phyloP scores from a whole-genome alignment of 2,329 filamentous ascomycete species.

The Lasiodiplodia hormozganensis region DNA sequence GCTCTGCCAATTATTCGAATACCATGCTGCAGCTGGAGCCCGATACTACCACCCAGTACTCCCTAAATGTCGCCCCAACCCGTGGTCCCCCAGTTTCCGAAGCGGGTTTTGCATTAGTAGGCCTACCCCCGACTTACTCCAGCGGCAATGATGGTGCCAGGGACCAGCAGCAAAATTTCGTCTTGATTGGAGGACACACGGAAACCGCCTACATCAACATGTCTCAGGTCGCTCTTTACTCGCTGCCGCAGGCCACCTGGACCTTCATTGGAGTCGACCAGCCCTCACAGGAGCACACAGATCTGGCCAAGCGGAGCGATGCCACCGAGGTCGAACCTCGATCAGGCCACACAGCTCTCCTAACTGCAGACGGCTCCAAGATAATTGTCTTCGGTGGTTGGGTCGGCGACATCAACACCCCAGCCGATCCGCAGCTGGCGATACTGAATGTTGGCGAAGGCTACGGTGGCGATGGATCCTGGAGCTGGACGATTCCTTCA shows the following conservation, averaged over 20 bases:
- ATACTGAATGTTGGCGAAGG: constrained; percentile 77
- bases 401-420: constrained; percentile 79
- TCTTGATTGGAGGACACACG: constrained; percentile 87
- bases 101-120: constrained; percentile 85
- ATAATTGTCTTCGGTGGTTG: constrained; percentile 87
- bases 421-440: constrained; percentile 82
- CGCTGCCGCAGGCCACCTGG: constrained; percentile 85
- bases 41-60: constrained; percentile 52
- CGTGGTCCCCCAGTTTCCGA: constrained; percentile 76
- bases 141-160: constrained; percentile 68
- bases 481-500: constrained; percentile 73
- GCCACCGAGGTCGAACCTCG: constrained; percentile 72
- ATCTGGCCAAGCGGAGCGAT: constrained; percentile 60
- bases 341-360: constrained; percentile 85
- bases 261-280: constrained; percentile 74
- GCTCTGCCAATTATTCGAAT: constrained; percentile 78
- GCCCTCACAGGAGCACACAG: constrained; percentile 55
- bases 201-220: constrained; percentile 88
- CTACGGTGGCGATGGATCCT: constrained; percentile 68
- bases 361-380: constrained; percentile 78
- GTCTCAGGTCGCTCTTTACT: constrained; percentile 88
- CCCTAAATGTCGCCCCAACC: constrained; percentile 55
- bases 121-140: constrained; percentile 72
- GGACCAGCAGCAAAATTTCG: constrained; percentile 77
- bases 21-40: constrained; percentile 70